Percentiles rank a stretch among this genome's conserved stretches.
These are phyloP conservation scores for Fusarium tjaetaba DNA, from an alignment of 2,329 filamentous ascomycete genomes.

Conservation along the genomic window DNA sequence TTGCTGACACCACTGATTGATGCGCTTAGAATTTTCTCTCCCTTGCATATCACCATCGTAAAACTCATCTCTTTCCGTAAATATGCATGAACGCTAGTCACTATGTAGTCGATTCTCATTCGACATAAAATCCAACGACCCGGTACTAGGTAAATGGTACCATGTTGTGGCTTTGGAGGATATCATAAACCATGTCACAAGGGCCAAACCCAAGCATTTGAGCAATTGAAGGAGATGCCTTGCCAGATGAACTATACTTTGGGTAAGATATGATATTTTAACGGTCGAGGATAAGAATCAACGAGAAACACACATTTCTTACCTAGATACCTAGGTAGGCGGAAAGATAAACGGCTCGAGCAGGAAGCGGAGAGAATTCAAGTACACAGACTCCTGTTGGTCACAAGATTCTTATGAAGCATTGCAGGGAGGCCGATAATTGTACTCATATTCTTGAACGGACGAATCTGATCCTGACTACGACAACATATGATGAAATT, in stretches of 20 bases:
- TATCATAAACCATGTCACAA: neutral
- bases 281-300: neutral
- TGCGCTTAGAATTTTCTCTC: neutral
- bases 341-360: neutral
- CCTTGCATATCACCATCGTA: neutral
- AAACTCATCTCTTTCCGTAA: neutral
- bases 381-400: neutral
- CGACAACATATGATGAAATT: neutral
- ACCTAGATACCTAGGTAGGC: neutral
- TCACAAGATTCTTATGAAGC: neutral
- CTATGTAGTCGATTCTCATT: neutral
- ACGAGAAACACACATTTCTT: neutral
- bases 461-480: neutral
- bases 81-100: neutral
- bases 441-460: neutral
- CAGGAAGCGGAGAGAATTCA: neutral
- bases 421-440: neutral
- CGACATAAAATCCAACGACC: neutral
- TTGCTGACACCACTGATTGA: neutral
- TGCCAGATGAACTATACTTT: neutral
- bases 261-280: neutral
- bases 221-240: neutral
- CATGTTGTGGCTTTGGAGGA: neutral
- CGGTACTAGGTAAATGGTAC: neutral
- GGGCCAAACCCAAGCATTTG: neutral